phyloP scores from a whole-genome alignment of 2,329 filamentous ascomycete genomes.

The Huntiella abstrusa region DNA sequence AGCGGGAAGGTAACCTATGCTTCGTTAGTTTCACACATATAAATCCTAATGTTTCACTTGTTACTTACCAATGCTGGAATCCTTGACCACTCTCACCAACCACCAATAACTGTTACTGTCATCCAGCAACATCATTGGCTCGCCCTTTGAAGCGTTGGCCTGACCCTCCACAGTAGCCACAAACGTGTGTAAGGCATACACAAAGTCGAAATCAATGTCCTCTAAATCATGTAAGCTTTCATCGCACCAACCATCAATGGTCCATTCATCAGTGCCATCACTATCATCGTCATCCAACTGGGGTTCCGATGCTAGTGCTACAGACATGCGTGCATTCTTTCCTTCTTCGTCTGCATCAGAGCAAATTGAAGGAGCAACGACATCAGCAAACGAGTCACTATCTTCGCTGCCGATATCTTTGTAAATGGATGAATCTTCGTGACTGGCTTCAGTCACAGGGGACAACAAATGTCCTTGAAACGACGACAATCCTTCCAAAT shows the following conservation, averaged over 20 bases:
- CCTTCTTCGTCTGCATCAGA: constrained; percentile 1
- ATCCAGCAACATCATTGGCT: constrained; percentile 95
- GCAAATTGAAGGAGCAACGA: too few relatives aligned
- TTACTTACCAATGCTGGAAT: constrained; percentile 65
- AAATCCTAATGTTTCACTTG: background rate
- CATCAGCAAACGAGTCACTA: background rate
- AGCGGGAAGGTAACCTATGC: constrained; percentile 73
- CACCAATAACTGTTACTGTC: constrained; percentile 99
- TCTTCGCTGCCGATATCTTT: background rate
- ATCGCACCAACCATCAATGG: constrained; percentile 56
- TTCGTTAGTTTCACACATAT: background rate
- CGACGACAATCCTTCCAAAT: too few relatives aligned
- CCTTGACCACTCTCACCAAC: constrained; percentile 91
- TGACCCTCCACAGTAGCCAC: constrained; percentile 95
- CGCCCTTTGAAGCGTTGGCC: constrained; percentile 93
- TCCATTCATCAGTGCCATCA: constrained; percentile 29
- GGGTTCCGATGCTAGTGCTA: background rate
- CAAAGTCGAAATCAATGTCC: constrained; percentile 99
- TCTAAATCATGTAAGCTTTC: constrained; percentile 83
- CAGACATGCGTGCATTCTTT: background rate
- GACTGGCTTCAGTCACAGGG: constrained; percentile 3
- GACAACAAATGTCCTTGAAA: background rate
- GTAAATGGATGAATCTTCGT: background rate
- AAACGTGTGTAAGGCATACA: constrained; percentile 95
- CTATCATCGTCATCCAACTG: constrained; percentile 15